These are phyloP conservation scores for Rhizophagus clarus DNA, from an alignment of 192 early-diverging fungal genomes.

Conservation along the genomic window DNA sequence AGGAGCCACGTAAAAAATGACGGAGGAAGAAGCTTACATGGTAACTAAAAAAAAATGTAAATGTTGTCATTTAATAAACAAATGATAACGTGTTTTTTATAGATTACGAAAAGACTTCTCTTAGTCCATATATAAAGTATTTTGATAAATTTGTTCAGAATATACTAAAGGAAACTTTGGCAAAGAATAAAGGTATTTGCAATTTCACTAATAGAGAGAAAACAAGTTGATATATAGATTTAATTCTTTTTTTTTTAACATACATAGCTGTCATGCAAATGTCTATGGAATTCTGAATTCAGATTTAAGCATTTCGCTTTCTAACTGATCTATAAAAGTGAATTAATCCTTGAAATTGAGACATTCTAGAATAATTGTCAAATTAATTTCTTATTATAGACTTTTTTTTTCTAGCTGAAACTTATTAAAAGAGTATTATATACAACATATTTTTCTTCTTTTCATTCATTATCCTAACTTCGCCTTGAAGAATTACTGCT, in stretches of 20 bases:
- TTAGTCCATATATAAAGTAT: conserved; percentile 58
- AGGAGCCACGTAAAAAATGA: not conserved
- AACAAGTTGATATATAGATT: not conserved
- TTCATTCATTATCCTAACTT: no score
- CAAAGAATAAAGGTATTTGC: conserved; percentile 46
- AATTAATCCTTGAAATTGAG: no score
- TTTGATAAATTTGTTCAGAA: conserved; percentile 71
- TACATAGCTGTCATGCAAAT: not conserved
- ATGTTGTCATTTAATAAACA: not conserved
- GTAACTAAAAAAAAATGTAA: conserved; percentile 23
- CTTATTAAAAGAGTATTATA: no score
- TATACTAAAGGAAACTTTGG: conserved; percentile 41
- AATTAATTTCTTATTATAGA: no score
- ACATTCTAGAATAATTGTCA: no score
- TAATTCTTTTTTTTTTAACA: no score
- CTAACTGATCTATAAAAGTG: no score
- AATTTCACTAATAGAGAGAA: not conserved
- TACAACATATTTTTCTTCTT: no score
- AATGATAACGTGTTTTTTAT: not conserved
- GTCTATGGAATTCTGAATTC: conserved; percentile 16
- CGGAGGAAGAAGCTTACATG: conserved; percentile 38
- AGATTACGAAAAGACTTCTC: conserved; percentile 60
- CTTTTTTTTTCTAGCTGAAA: no score
- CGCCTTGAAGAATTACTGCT: no score
- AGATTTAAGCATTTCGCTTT: no score